Base-by-base conservation (phyloP, 2,329 filamentous ascomycete species). In the Tetracladium maxilliforme region DNA sequence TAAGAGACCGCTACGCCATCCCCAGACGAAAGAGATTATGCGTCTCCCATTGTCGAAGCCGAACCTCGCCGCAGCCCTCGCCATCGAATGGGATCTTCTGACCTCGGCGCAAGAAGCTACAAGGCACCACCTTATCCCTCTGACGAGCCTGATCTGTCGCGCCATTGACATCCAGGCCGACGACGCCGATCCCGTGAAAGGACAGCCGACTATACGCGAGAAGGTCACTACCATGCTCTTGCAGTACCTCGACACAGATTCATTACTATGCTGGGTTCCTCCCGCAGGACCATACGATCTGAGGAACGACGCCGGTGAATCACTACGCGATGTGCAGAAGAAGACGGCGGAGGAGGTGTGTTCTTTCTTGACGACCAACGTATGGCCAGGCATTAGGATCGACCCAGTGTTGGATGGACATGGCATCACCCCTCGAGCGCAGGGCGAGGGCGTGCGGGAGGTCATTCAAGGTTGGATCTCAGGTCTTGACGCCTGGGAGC, bases 81-180 rank as follows among this genome's bases (percentile, higher is more conserved):
- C 87, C 4, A 56, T 92, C 22, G 90, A 98, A 58, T 98, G 90
- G 90, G 86, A 94, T 47, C 61, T 77, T 24, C 65, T 98, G 32
- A 65, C 74, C 14, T 80, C 79, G 10, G 72, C 79, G 4, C 76
- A 86, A 44, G 82, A 95, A 51, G 82, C 84, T 0, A 66, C 86
- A 19, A 81, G 77, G 47, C 70, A 80, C 30, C 83, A 95, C 52
- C 70, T 92, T 23, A 87, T 94, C 36, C 90, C 90, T 10, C 59
- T 98, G 34, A 95, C 86, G 4, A 84, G 82, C 23, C 67, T 94
- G 10, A 61, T 75, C 13, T 82, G 83, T 33, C 76, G 90, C 22
- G 87, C 84, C 1, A 51, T 87, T 16, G 87, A 95, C 44, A 80
- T 95, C 28, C 61, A 60, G 23, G 61, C 61, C 12, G 76, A 83